Evolutionary conservation across 371 early-diverging fungal species (phyloP).

Genomic region (Rhizopus microsporus): DNA sequence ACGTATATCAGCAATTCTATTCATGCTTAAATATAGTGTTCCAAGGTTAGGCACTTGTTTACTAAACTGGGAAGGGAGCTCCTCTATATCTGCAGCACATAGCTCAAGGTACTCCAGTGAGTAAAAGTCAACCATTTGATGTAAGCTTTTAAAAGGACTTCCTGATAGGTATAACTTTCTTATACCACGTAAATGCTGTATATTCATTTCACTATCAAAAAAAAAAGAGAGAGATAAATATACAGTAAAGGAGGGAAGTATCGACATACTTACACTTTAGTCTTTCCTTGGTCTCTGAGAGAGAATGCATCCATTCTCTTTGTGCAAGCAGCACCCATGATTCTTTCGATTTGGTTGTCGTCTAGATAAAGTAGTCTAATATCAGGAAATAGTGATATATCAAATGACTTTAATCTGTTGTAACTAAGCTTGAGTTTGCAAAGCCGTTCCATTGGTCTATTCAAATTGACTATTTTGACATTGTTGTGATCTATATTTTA

Average conservation of each 20-base stretch:
- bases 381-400: slow-evolving; percentile 49
- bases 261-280: slow-evolving; percentile 31
- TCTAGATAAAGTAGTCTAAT: slow-evolving; percentile 55
- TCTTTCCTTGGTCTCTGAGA: slow-evolving; percentile 55
- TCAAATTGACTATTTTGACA: slow-evolving; percentile 43
- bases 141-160: slow-evolving; percentile 39
- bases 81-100: slow-evolving; percentile 47
- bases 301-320: slow-evolving; percentile 53
- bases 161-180: slow-evolving; percentile 60
- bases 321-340: slow-evolving; percentile 43
- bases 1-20: slow-evolving; percentile 48
- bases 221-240: not conserved
- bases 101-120: slow-evolving; percentile 58
- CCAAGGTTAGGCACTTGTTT: slow-evolving; percentile 52
- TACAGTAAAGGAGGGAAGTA: not conserved
- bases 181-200: slow-evolving; percentile 47
- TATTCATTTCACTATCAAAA: slow-evolving; percentile 40
- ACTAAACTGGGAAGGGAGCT: slow-evolving; percentile 48
- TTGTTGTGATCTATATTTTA: slow-evolving; percentile 48
- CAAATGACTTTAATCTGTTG: slow-evolving; percentile 50
- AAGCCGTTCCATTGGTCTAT: slow-evolving; percentile 38
- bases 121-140: slow-evolving; percentile 45
- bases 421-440: slow-evolving; percentile 49
- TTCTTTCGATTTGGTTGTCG: slow-evolving; percentile 49
- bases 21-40: slow-evolving; percentile 51